Percentiles rank a stretch among this genome's conserved stretches.
phyloP scores from a whole-genome alignment of 2,329 filamentous ascomycete species.

The Monilinia laxa region DNA sequence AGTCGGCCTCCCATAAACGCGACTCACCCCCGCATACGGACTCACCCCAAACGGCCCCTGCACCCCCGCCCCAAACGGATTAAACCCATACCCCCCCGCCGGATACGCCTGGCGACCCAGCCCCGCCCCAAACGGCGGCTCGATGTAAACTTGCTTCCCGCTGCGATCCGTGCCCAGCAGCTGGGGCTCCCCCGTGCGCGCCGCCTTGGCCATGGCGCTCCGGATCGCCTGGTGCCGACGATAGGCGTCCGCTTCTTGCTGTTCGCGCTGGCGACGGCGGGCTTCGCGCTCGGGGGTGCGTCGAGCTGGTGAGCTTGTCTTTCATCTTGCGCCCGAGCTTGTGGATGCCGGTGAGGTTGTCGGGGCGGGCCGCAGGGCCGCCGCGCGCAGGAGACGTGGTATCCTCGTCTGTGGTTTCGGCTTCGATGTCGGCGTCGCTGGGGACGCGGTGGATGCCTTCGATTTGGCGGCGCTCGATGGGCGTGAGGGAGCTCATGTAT shows the following conservation, averaged over 20 bases:
- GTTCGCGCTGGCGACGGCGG: slow-evolving; percentile 47
- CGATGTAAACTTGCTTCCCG: slow-evolving; percentile 57
- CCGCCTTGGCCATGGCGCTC: slow-evolving; percentile 50
- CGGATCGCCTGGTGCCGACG: slow-evolving; percentile 51
- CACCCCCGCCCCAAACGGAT: slow-evolving; percentile 46
- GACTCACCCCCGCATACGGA: slow-evolving; percentile 47
- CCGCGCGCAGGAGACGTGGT: background rate
- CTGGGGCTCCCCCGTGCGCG: slow-evolving; percentile 56
- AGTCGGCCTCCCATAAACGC: slow-evolving; percentile 50
- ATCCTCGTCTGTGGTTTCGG: slow-evolving; percentile 50
- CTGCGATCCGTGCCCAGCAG: slow-evolving; percentile 53
- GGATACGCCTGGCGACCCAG: slow-evolving; percentile 28
- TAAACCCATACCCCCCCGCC: slow-evolving; percentile 44
- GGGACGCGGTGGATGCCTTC: slow-evolving; percentile 41
- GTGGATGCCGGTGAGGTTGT: slow-evolving; percentile 39
- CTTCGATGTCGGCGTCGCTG: slow-evolving; percentile 44
- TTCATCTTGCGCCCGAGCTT: slow-evolving; percentile 57
- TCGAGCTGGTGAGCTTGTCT: slow-evolving; percentile 57
- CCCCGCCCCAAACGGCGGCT: slow-evolving; percentile 48
- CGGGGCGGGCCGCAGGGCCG: slow-evolving; percentile 31
- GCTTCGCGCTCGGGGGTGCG: slow-evolving; percentile 54
- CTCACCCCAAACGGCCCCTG: slow-evolving; percentile 11
- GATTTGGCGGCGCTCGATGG: slow-evolving; percentile 51
- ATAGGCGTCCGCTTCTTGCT: slow-evolving; percentile 50
- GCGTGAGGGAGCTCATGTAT: slow-evolving; percentile 50